A percentile compares a stretch with the other conserved stretches of the same genome.
Conservation (phyloP, 352 stramenopile genomes). For the Pythium rishiriense region DNA sequence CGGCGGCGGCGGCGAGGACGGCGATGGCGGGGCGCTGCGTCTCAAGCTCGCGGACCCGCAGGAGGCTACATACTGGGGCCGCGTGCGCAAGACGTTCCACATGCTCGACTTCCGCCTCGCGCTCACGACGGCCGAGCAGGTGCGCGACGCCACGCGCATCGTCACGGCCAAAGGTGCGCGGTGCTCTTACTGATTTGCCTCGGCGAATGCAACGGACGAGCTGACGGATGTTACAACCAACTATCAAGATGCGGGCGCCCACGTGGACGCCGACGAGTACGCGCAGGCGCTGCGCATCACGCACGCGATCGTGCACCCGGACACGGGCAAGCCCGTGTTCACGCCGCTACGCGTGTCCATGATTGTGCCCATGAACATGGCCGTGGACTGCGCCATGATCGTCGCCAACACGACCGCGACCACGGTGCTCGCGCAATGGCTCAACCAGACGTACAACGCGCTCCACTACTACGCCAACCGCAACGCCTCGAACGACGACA, state of each 20-base stretch:
- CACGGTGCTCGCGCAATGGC: constrained; percentile 80
- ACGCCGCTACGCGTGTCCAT: constrained; percentile 79
- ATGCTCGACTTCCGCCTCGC: constrained; percentile 82
- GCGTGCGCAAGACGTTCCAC: constrained; percentile 79
- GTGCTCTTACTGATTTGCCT: too few species aligned
- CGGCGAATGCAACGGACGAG: too few species aligned
- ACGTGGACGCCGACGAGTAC: constrained; percentile 40
- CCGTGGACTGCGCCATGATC: constrained; percentile 83
- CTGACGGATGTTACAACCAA: too few species aligned
- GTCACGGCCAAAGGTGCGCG: constrained; percentile 41
- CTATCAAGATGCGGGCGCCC: constrained; percentile 40
- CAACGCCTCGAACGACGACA: constrained; percentile 85
- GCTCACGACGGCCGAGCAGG: constrained; percentile 54
- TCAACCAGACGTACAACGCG: constrained; percentile 91
- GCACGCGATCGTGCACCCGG: constrained; percentile 71
- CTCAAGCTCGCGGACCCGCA: constrained; percentile 74
- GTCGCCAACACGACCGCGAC: constrained; percentile 61
- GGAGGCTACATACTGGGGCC: constrained; percentile 74
- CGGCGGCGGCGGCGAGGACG: constrained; percentile 17
- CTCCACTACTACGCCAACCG: constrained; percentile 90
- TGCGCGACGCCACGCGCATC: constrained; percentile 47
- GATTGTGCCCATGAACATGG: constrained; percentile 87
- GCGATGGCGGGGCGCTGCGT: constrained; percentile 28
- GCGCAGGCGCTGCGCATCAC: constrained; percentile 66
- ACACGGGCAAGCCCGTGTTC: constrained; percentile 66